Conservation (phyloP, 2,329 filamentous ascomycete species). For the Colletotrichum tropicale region DNA sequence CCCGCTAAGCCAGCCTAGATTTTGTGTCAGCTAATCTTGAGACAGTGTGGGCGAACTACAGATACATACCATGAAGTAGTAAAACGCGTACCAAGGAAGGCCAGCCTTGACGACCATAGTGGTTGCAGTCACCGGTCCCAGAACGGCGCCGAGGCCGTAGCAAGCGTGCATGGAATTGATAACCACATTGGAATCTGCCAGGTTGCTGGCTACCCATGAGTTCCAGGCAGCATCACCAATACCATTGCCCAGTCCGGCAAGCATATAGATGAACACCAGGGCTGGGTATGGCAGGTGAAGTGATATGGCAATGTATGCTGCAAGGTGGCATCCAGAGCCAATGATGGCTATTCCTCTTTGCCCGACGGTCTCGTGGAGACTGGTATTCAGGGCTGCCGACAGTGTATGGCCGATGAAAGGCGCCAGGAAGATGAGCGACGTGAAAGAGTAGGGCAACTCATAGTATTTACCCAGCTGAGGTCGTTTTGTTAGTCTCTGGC, state of each 20-base stretch:
- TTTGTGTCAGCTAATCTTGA: neutral
- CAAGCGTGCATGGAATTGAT: constrained; percentile 74
- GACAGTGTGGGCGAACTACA: neutral
- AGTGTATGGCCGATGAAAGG: constrained; percentile 69
- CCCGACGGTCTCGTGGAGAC: constrained; percentile 67
- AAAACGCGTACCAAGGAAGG: constrained; percentile 74
- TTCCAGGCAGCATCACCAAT: constrained; percentile 66
- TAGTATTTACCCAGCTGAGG: constrained; percentile 50
- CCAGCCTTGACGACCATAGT: constrained; percentile 67
- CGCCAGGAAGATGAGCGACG: constrained; percentile 70
- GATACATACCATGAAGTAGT: constrained; percentile 69
- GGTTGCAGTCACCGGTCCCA: constrained; percentile 73
- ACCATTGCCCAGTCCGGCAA: constrained; percentile 75
- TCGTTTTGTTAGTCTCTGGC: neutral
- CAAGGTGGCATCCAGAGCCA: constrained; percentile 64
- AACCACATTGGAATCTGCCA: constrained; percentile 74
- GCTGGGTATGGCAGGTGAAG: constrained; percentile 73
- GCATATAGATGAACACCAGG: constrained; percentile 67
- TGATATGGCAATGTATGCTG: constrained; percentile 68
- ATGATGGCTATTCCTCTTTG: constrained; percentile 75
- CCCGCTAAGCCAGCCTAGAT: constrained; percentile 51
- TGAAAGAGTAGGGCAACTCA: constrained; percentile 61
- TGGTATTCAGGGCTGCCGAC: constrained; percentile 68
- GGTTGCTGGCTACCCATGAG: constrained; percentile 65
- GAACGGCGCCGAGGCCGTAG: constrained; percentile 74